These are phyloP conservation scores for Calonectria crousiana DNA, from an alignment of 2,329 filamentous ascomycete species.

Conservation along the genomic window DNA sequence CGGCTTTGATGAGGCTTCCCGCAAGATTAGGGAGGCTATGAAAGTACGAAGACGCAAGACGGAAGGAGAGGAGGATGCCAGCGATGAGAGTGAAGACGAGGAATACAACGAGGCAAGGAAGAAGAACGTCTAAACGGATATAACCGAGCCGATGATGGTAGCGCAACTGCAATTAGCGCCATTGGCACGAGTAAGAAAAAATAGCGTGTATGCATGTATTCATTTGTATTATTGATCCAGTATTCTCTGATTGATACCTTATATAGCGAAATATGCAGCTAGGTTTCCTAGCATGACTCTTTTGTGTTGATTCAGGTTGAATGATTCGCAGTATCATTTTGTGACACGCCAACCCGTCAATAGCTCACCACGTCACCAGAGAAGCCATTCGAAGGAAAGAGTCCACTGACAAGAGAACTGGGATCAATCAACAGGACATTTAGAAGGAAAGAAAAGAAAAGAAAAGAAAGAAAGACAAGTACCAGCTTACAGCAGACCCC, in stretches of 20 bases:
- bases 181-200: conserved; percentile 1
- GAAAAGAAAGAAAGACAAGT: too few species aligned
- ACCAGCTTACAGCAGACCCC: too few species aligned
- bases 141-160: not conserved
- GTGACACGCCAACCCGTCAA: not conserved
- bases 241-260: conserved; percentile 1
- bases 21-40: conserved; percentile 89
- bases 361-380: not conserved
- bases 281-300: conserved; percentile 2
- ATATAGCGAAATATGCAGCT: conserved; percentile 8
- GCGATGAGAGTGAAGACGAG: conserved; percentile 58
- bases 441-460: too few species aligned
- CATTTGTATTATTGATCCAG: conserved; percentile 27
- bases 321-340: not conserved
- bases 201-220: conserved; percentile 22
- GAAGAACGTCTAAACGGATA: conserved; percentile 50
- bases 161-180: not conserved
- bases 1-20: conserved; percentile 84
- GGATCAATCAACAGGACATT: too few species aligned
- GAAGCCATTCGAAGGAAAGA: not conserved
- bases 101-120: conserved; percentile 57
- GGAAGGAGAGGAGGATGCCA: conserved; percentile 50
- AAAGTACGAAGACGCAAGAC: conserved; percentile 70
- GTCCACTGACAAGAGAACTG: too few species aligned
- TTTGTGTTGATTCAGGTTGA: not conserved